Conservation (phyloP, 2,329 filamentous ascomycete genomes). For the Pestalotiopsis sp. region DNA sequence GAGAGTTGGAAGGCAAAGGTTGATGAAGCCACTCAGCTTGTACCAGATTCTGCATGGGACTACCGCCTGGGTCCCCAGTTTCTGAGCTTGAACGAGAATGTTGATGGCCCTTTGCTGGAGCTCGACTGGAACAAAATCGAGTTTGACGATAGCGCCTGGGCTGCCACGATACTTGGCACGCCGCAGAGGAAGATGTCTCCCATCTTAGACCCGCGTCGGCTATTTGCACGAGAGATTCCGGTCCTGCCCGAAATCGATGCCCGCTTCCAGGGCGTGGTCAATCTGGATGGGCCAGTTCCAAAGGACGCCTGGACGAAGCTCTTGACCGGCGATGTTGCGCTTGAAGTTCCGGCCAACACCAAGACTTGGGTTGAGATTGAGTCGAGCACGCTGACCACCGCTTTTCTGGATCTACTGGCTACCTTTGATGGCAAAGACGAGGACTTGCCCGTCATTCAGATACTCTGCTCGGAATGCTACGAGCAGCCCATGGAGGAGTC, state of each 20-base stretch:
- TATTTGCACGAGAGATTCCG: constrained; percentile 18
- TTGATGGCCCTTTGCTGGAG: constrained; percentile 17
- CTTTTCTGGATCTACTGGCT: constrained; percentile 17
- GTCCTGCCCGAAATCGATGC: constrained; percentile 9
- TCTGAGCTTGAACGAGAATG: constrained; percentile 25
- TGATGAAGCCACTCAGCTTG: constrained; percentile 24
- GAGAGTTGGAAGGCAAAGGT: constrained; percentile 16
- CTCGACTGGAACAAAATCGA: constrained; percentile 19
- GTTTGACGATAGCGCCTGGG: constrained; percentile 20
- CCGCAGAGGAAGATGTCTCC: constrained; percentile 20
- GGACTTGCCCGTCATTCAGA: constrained; percentile 21
- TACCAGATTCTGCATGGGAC: constrained; percentile 29
- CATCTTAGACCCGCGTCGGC: constrained; percentile 17
- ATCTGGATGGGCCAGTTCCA: not conserved
- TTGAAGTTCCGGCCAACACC: constrained; percentile 18
- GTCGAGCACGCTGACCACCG: constrained; percentile 8
- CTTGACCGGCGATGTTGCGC: constrained; percentile 15
- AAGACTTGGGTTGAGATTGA: constrained; percentile 10
- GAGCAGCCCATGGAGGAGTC: constrained; percentile 26
- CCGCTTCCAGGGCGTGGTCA: constrained; percentile 15
- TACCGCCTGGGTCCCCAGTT: constrained; percentile 27
- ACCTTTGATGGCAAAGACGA: constrained; percentile 17
- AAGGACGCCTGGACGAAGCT: constrained; percentile 20
- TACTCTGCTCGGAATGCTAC: constrained; percentile 37
- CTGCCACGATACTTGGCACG: constrained; percentile 8